Evolutionary conservation across 176 grass and related monocot species (phyloP).

Genomic region (Paspalum vaginatum): DNA sequence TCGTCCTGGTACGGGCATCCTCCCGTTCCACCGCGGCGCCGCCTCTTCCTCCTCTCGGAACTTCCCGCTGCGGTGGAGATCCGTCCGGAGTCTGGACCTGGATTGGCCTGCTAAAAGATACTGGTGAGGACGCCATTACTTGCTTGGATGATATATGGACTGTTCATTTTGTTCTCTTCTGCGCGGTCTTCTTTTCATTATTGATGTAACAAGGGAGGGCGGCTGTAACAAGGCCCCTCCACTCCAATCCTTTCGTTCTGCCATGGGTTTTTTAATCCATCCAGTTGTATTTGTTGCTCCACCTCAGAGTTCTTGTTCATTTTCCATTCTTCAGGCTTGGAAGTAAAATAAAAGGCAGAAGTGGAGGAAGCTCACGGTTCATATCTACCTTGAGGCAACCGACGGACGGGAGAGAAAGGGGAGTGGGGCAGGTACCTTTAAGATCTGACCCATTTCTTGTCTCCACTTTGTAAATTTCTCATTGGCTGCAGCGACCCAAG

Average conservation of each 20-base stretch:
- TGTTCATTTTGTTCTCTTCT: not conserved
- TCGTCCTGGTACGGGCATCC: not conserved
- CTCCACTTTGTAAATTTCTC: slow-evolving; percentile 11
- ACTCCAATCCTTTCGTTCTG: not conserved
- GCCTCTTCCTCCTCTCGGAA: not conserved
- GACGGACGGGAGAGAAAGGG: slow-evolving; percentile 18
- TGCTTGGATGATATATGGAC: not conserved
- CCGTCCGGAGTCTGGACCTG: not conserved
- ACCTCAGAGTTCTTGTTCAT: no score
- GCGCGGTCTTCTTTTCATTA: not conserved
- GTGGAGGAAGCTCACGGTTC: slow-evolving; percentile 7
- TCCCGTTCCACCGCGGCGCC: not conserved
- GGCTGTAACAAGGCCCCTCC: no score
- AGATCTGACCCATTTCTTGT: slow-evolving; percentile 39
- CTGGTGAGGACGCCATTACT: not conserved
- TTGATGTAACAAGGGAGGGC: no score
- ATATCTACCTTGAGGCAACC: slow-evolving; percentile 21
- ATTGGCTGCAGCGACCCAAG: slow-evolving; percentile 4
- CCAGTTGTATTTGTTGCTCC: not conserved
- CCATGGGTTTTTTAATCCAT: not conserved
- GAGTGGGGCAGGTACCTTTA: slow-evolving; percentile 34
- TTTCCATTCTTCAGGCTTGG: slow-evolving; percentile 22
- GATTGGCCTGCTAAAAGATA: not conserved
- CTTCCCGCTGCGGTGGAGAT: not conserved
- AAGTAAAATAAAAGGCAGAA: not conserved